These are phyloP conservation scores for Medicago ruthenica DNA, from an alignment of 306 rosid species.

Conservation along the genomic window DNA sequence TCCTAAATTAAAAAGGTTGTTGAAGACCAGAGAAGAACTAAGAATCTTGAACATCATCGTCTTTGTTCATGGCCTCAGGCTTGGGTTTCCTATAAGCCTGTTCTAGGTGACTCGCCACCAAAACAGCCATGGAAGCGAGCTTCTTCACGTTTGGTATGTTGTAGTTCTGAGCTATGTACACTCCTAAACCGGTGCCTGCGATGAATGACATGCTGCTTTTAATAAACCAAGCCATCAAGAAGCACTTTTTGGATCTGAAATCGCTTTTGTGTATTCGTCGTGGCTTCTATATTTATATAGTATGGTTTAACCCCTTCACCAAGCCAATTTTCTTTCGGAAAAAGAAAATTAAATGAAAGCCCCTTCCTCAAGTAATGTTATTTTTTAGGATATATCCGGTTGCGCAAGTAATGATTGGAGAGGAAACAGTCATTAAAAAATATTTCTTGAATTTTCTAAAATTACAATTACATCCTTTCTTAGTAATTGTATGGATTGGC, in stretches of 20 bases:
- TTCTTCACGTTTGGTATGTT: slow-evolving; percentile 13
- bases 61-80: not conserved
- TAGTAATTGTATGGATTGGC: not conserved
- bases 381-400: not conserved
- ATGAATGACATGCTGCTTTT: slow-evolving; percentile 13
- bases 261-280: not conserved
- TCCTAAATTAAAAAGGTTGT: not conserved
- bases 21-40: not conserved
- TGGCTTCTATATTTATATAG: slow-evolving; percentile 14
- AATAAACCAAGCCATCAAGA: slow-evolving; percentile 33
- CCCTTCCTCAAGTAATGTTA: slow-evolving; percentile 33
- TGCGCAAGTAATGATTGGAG: not conserved
- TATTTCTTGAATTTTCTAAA: not conserved
- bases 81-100: slow-evolving; percentile 35
- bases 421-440: not conserved
- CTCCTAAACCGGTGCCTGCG: slow-evolving; percentile 14
- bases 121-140: slow-evolving; percentile 31
- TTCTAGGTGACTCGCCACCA: slow-evolving; percentile 25
- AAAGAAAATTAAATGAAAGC: not conserved
- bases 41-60: not conserved
- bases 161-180: slow-evolving; percentile 42
- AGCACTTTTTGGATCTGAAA: not conserved
- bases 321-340: not conserved
- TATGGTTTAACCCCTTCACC: slow-evolving; percentile 21
- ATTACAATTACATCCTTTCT: not conserved